phyloP scores from a whole-genome alignment of 2,329 filamentous ascomycete species.

The Helotiales sp. region DNA sequence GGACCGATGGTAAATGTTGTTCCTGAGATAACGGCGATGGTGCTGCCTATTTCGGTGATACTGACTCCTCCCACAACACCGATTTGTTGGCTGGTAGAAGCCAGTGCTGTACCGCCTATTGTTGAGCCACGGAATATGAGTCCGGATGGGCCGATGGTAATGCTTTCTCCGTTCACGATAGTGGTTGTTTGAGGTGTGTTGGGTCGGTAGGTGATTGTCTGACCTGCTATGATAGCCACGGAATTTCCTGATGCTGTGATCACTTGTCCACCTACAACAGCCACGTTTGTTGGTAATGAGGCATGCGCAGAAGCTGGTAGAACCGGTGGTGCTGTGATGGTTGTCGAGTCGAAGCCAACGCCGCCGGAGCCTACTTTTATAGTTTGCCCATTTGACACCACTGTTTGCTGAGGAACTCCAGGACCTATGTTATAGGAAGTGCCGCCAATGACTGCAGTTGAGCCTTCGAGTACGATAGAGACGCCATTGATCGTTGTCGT shows the following conservation, averaged over 20 bases:
- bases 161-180: slow-evolving; percentile 26
- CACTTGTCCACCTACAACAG: slow-evolving; percentile 24
- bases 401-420: slow-evolving; percentile 23
- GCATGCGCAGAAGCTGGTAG: slow-evolving; percentile 2
- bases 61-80: slow-evolving; percentile 30
- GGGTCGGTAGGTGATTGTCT: slow-evolving; percentile 23
- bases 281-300: slow-evolving; percentile 28
- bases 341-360: slow-evolving; percentile 25
- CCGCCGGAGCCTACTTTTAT: slow-evolving; percentile 27
- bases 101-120: slow-evolving; percentile 20
- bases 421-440: slow-evolving; percentile 25
- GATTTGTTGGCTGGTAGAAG: slow-evolving; percentile 24
- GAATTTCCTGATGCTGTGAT: slow-evolving; percentile 26
- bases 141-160: slow-evolving; percentile 27
- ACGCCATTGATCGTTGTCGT: slow-evolving; percentile 25
- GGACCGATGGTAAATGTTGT: slow-evolving; percentile 53
- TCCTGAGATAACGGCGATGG: slow-evolving; percentile 47
- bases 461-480: slow-evolving; percentile 14
- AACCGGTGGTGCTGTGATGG: slow-evolving; percentile 16
- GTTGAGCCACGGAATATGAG: slow-evolving; percentile 23
- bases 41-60: slow-evolving; percentile 31
- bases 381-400: slow-evolving; percentile 23
- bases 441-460: slow-evolving; percentile 22
- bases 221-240: slow-evolving; percentile 22
- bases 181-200: slow-evolving; percentile 20